Base-by-base conservation (phyloP, 1,139 yeast species). In the Yamadazyma conglobata region DNA sequence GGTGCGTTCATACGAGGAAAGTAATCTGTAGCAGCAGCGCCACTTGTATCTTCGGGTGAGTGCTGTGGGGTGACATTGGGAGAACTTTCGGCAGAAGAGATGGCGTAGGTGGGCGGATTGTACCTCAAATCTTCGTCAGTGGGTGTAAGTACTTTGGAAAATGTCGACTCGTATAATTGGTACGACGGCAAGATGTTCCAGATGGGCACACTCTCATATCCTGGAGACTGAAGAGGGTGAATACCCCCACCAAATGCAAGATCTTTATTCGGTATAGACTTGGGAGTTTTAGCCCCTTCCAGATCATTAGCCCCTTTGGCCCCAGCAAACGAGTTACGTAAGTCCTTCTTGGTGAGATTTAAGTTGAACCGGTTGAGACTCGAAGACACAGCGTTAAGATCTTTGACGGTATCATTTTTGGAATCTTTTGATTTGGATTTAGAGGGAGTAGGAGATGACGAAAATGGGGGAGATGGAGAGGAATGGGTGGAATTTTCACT, bases 131-230 rank as follows among this genome's bases (percentile, higher is more conserved):
- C 63, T 31, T 64, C 69, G 2, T 43, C 42, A 10, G 56, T 49
- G 4, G 70, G 69, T 3, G 60, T 56, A 30, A 64, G 46, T 32
- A 52, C 54, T 34, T 60, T 61, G 19, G 68, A 59, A 21, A 65
- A 55, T 2, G 69, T 64, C 12, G 64, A 56, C 35, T 60, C 60
- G 38, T 57, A 63, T 55, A 65, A 59, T 33, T 64, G 70, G 39
- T 65, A 65, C 5, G 70, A 63, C 1, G 72, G 72, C 17, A 65
- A 52, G 26, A 64, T 64, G 36, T 58, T 64, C 42, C 66, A 44
- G 31, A 63, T 32, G 3, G 47, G 46, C 6, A 43, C 37, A 7
- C 37, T 42, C 18, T 44, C 46, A 23, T 44, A 44, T 5, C 40
- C 31, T 6, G 48, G 48, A 3, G 48, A 44, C 4, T 31, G 37